These are phyloP conservation scores for Arthroderma sp. DNA, from an alignment of 2,329 filamentous ascomycete species.

Conservation along the genomic window DNA sequence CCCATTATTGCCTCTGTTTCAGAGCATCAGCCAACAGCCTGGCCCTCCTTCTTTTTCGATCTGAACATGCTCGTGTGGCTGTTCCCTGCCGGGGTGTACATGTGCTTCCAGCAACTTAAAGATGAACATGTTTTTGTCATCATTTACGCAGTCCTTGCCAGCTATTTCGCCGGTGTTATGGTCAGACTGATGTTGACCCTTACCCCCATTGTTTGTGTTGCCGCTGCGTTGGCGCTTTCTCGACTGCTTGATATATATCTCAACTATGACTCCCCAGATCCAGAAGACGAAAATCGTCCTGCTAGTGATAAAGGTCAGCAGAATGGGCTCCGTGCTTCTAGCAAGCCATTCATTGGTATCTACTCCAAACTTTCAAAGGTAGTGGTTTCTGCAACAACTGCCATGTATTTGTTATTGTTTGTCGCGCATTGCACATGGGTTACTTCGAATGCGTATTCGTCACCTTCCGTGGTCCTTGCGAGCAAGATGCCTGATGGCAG, in stretches of 20 bases:
- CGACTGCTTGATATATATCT: slow-evolving; percentile 81
- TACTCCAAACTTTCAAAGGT: slow-evolving; percentile 69
- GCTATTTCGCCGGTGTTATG: slow-evolving; percentile 99
- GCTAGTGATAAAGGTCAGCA: slow-evolving; percentile 21
- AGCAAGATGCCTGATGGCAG: slow-evolving; percentile 85
- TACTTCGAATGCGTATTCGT: slow-evolving; percentile 97
- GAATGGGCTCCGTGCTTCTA: slow-evolving; percentile 51
- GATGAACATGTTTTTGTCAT: slow-evolving; percentile 98
- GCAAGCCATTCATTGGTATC: slow-evolving; percentile 66
- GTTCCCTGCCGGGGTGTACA: slow-evolving; percentile 94
- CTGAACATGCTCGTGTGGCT: slow-evolving; percentile 98
- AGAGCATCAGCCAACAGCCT: slow-evolving; percentile 96
- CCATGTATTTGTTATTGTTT: slow-evolving; percentile 77
- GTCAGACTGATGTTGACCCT: slow-evolving; percentile 96
- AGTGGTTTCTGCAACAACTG: slow-evolving; percentile 58
- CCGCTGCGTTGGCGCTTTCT: slow-evolving; percentile 77
- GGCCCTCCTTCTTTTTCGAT: slow-evolving; percentile 99
- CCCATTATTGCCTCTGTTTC: slow-evolving; percentile 99
- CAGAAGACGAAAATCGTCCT: slow-evolving; percentile 33
- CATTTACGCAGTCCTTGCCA: slow-evolving; percentile 90
- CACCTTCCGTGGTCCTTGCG: slow-evolving; percentile 88
- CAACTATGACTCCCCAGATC: slow-evolving; percentile 48
- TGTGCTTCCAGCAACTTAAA: slow-evolving; percentile 86
- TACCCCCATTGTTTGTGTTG: slow-evolving; percentile 90
- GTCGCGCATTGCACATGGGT: slow-evolving; percentile 99